These are phyloP conservation scores for Periconia digitata DNA, from an alignment of 2,329 filamentous ascomycete species.

Conservation along the genomic window DNA sequence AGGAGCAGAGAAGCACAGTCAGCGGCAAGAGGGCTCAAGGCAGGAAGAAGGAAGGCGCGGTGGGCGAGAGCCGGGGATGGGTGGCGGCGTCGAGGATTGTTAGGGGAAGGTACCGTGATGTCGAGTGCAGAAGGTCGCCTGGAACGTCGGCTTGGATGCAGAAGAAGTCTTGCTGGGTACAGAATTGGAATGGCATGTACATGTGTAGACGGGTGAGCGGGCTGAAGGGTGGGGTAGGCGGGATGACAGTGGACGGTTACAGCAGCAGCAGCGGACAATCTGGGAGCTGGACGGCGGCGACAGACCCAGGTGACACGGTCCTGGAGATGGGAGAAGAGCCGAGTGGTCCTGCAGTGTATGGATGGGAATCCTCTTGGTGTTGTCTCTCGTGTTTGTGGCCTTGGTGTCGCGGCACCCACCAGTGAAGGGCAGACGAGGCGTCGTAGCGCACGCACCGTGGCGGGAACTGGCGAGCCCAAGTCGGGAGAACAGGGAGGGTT, in stretches of 20 bases:
- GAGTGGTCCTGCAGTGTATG: background rate
- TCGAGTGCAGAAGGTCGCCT: background rate
- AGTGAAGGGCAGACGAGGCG: background rate
- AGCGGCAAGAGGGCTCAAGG: background rate
- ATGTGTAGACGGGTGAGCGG: background rate
- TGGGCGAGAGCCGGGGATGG: background rate
- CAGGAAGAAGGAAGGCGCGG: too few species aligned
- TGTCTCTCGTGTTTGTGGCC: background rate
- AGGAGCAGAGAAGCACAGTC: background rate
- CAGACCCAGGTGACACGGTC: background rate
- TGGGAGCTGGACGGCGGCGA: background rate
- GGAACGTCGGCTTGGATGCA: background rate
- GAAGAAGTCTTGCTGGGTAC: too few species aligned
- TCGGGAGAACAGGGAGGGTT: background rate
- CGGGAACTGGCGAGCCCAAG: background rate
- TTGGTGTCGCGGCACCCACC: background rate
- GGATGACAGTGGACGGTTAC: background rate
- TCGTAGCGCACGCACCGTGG: background rate
- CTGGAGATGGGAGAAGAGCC: background rate
- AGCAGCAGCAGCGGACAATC: too few species aligned
- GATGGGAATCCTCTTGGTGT: background rate
- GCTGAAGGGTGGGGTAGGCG: background rate
- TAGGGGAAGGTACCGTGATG: constrained; percentile 1
- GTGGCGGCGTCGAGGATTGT: background rate
- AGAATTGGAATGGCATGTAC: background rate